Conservation (phyloP, 1,284 basidiomycete genomes). For the Peniophora sp. region DNA sequence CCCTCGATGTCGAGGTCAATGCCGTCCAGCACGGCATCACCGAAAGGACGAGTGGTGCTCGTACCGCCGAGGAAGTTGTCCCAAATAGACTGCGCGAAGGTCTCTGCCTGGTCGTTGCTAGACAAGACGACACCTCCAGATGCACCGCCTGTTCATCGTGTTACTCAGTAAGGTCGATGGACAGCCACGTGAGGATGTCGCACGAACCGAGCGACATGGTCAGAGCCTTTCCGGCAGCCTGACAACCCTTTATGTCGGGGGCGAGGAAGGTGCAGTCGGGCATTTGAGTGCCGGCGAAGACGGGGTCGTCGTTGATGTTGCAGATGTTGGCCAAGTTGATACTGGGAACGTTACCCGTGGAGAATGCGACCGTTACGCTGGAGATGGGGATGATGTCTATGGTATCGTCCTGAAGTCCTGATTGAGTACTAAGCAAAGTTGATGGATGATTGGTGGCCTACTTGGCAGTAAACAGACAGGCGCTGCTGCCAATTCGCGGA, state of each 20-base stretch:
- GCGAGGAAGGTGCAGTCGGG: slow-evolving; percentile 18
- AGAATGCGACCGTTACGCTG: slow-evolving; percentile 19
- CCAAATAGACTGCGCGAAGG: background rate
- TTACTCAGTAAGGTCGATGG: no score
- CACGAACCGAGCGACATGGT: slow-evolving; percentile 25
- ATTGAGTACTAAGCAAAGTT: no score
- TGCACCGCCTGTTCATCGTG: slow-evolving; percentile 12
- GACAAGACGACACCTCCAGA: slow-evolving; percentile 17
- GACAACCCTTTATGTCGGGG: slow-evolving; percentile 17
- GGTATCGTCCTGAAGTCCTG: slow-evolving; percentile 12
- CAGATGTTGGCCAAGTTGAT: slow-evolving; percentile 20
- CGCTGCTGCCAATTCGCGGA: slow-evolving; percentile 40
- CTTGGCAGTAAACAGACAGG: slow-evolving; percentile 43
- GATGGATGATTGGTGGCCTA: no score
- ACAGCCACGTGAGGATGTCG: slow-evolving; percentile 37
- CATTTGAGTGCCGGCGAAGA: slow-evolving; percentile 18
- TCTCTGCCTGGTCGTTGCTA: slow-evolving; percentile 1
- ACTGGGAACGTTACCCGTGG: slow-evolving; percentile 16
- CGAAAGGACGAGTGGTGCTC: slow-evolving; percentile 1
- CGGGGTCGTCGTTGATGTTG: slow-evolving; percentile 11
- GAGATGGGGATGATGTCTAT: slow-evolving; percentile 19
- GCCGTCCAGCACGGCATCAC: slow-evolving; percentile 1
- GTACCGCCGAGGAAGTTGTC: background rate
- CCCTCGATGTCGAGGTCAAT: slow-evolving; percentile 2
- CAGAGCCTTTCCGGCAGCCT: slow-evolving; percentile 20